Percentiles rank a stretch among this genome's conserved stretches.
phyloP scores from a whole-genome alignment of 495 filamentous ascomycete genomes.

The Hyaloscypha bicolor region DNA sequence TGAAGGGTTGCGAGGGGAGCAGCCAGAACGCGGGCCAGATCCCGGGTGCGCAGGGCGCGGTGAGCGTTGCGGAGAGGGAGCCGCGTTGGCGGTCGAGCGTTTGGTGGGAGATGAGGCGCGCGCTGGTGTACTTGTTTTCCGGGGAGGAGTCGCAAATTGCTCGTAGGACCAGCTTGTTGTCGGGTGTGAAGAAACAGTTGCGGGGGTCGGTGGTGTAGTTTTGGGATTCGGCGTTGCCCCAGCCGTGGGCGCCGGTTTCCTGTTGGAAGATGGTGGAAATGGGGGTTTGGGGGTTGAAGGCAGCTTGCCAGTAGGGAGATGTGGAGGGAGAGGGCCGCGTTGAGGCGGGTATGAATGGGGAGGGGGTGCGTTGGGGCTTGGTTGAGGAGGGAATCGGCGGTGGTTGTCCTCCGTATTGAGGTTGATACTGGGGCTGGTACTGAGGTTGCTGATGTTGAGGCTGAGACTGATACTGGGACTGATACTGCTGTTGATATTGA shows the following conservation, averaged over 20 bases:
- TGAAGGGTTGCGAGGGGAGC: constrained; percentile 44
- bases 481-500: constrained; percentile 8
- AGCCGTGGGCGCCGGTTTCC: constrained; percentile 46
- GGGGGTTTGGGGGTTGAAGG: constrained; percentile 36
- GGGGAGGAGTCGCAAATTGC: constrained; percentile 35
- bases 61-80: constrained; percentile 37
- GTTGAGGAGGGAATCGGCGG: constrained; percentile 4
- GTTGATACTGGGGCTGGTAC: neutral
- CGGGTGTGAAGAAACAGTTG: constrained; percentile 44
- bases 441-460: constrained; percentile 23
- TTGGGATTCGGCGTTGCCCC: constrained; percentile 49
- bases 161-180: constrained; percentile 43
- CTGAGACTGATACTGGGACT: neutral
- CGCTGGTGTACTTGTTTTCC: constrained; percentile 40
- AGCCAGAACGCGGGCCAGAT: constrained; percentile 52
- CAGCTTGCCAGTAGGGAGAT: constrained; percentile 39
- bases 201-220: constrained; percentile 40
- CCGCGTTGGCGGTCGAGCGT: constrained; percentile 42
- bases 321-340: constrained; percentile 2
- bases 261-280: constrained; percentile 41
- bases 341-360: neutral
- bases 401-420: constrained; percentile 1
- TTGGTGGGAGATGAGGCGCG: constrained; percentile 41
- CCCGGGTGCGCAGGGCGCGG: constrained; percentile 42
- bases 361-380: neutral